Evolutionary conservation across 331 rosid species (phyloP), one percentile per base, ranked within the genome.

Genomic region (Malus hybrid): DNA sequence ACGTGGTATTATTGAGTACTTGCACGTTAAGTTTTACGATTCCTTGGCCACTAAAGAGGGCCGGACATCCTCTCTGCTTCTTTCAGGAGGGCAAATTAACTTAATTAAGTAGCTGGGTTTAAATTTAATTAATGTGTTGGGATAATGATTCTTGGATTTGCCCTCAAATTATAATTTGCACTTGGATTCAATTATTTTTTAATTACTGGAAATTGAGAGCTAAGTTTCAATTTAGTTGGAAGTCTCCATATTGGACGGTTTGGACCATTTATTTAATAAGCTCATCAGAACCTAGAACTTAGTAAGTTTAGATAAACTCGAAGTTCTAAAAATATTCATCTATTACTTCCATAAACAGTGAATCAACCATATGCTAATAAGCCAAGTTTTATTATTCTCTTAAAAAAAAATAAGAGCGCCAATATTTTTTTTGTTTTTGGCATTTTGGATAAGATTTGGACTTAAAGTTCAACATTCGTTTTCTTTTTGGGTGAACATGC

Each of bases 1-100:
- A 91, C 88, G 89, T 85, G 92, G 81, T 83, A 54, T 62, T 5
- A 73, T 59, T 11, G 5, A 1, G 59, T 67, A 74, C 67, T 67
- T 1, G 28, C 32, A 31, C 72, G 61, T 79, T 65, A 19, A 39
- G 46, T 39, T 39, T 39, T 39, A 39, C 46, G 46, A 39, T 39
- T 39, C 44, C 11, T 39, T 39, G 44, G 44, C 12, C 1, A 39
- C 44, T 0, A 39, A 2, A 50, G n/a, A 50, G 56, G 72, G 59
- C 75, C 65, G 29, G 62, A 73, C 82, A 76, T 60, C 67, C 65
- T 60, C 39, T 22, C 36, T 36, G 24, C 20, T 55, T 62, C 1
- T 32, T 28, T 3, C 36, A 3, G 67, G 19, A 3, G 67, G 7
- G 67, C 56, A 27, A 18, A 4, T 31, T 31, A 29, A 64, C 33